These are phyloP conservation scores for Paramecium pentaurelia DNA, from an alignment of 73 alveolate species.

Conservation along the genomic window DNA sequence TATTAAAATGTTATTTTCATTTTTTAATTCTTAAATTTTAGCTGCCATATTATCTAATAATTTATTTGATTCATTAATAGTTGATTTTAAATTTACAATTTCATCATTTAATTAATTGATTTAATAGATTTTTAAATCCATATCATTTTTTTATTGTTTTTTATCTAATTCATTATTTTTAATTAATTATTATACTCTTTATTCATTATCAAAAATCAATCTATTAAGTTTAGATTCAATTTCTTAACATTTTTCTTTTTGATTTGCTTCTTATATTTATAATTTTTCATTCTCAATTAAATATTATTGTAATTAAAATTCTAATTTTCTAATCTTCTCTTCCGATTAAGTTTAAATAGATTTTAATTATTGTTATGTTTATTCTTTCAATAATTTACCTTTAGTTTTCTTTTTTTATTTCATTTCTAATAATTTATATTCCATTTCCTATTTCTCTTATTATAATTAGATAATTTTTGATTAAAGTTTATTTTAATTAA, in stretches of 20 bases:
- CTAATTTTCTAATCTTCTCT: neutral
- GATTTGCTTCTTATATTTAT: neutral
- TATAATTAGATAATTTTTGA: neutral
- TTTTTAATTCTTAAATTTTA: neutral
- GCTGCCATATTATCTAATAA: conserved; percentile 24
- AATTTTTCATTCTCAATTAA: neutral
- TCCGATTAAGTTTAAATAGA: neutral
- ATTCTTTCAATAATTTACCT: neutral
- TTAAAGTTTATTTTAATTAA: neutral
- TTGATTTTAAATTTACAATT: neutral
- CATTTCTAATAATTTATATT: neutral
- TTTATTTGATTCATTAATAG: neutral
- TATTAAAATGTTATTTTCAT: neutral
- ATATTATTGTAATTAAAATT: neutral
- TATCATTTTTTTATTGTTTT: neutral
- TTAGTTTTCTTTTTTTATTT: neutral
- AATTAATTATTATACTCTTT: neutral
- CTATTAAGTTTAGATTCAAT: neutral
- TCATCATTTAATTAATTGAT: neutral
- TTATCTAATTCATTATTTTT: conserved; percentile 20
- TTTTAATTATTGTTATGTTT: neutral
- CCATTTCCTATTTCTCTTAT: neutral
- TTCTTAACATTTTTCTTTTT: neutral
- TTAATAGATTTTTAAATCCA: neutral
- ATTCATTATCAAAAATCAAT: neutral